Evolutionary conservation across 345 rosid species (phyloP).

Genomic region (rapeseed (Brassica napus)): DNA sequence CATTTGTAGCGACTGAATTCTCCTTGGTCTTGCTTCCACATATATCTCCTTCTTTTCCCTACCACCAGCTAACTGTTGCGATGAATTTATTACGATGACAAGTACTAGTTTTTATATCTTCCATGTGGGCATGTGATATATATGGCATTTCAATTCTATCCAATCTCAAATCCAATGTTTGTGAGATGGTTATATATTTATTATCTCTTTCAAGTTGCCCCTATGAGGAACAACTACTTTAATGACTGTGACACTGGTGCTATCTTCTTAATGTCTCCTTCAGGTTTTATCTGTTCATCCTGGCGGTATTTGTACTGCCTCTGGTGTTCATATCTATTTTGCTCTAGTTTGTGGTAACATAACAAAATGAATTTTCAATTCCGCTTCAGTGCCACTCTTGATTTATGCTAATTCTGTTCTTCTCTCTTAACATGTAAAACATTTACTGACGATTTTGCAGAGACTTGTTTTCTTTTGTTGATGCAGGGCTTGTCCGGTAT

Average conservation of each 20-base stretch:
- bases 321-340: conserved; percentile 81
- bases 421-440: conserved; percentile 41
- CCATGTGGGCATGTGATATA: conserved; percentile 46
- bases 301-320: conserved; percentile 85
- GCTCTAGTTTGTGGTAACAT: conserved; percentile 91
- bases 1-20: no score
- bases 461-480: conserved; percentile 55
- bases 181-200: conserved; percentile 59
- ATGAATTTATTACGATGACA: conserved; percentile 38
- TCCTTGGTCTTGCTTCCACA: conserved; percentile 51
- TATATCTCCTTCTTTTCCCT: conserved; percentile 30
- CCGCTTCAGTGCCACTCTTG: conserved; percentile 35
- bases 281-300: conserved; percentile 88
- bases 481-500: conserved; percentile 81
- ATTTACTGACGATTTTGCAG: conserved; percentile 62
- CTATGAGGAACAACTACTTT: conserved; percentile 64
- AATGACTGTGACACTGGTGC: conserved; percentile 57
- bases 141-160: conserved; percentile 47
- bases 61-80: conserved; percentile 43
- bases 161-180: conserved; percentile 51
- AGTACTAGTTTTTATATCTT: conserved; percentile 44
- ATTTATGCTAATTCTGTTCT: conserved; percentile 7
- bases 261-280: conserved; percentile 69
- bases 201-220: conserved; percentile 45
- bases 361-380: conserved; percentile 44